Conservation (phyloP, 495 filamentous ascomycete species). For the Lophium mytilinum region DNA sequence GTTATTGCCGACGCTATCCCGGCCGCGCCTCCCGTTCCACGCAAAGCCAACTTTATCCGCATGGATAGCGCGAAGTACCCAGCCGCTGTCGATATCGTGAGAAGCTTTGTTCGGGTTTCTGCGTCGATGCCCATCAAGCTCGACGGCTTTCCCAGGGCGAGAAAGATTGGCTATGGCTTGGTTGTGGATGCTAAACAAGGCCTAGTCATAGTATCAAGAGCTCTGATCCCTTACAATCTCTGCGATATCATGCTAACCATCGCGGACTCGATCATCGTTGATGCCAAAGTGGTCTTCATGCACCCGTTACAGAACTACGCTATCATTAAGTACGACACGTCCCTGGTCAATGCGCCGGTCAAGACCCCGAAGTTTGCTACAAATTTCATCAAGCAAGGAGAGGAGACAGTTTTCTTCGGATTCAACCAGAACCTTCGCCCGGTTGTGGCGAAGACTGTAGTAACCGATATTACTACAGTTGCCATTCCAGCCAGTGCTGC, state of each 20-base stretch:
- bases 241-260: conserved; percentile 94
- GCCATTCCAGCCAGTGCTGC: conserved; percentile 88
- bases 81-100: conserved; percentile 81
- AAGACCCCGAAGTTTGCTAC: conserved; percentile 76
- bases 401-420: conserved; percentile 89
- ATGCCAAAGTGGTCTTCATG: conserved; percentile 90
- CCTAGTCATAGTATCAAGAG: conserved; percentile 83
- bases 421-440: conserved; percentile 94
- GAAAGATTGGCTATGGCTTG: conserved; percentile 89
- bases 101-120: conserved; percentile 87
- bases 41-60: conserved; percentile 80
- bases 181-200: conserved; percentile 96
- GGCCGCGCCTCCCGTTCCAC: conserved; percentile 57
- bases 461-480: conserved; percentile 96
- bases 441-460: conserved; percentile 85
- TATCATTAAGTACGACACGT: conserved; percentile 90
- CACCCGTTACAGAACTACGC: conserved; percentile 98
- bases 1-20: conserved; percentile 76
- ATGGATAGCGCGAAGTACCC: conserved; percentile 84
- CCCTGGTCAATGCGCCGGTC: conserved; percentile 85
- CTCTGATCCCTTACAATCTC: conserved; percentile 90
- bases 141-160: conserved; percentile 86
- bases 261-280: conserved; percentile 89
- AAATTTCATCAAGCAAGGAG: conserved; percentile 76
- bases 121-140: conserved; percentile 92